A percentile compares a stretch with the other conserved stretches of the same genome.
These are phyloP conservation scores for Cordyceps cateniannulata DNA, from an alignment of 2,329 filamentous ascomycete genomes.

Conservation along the genomic window DNA sequence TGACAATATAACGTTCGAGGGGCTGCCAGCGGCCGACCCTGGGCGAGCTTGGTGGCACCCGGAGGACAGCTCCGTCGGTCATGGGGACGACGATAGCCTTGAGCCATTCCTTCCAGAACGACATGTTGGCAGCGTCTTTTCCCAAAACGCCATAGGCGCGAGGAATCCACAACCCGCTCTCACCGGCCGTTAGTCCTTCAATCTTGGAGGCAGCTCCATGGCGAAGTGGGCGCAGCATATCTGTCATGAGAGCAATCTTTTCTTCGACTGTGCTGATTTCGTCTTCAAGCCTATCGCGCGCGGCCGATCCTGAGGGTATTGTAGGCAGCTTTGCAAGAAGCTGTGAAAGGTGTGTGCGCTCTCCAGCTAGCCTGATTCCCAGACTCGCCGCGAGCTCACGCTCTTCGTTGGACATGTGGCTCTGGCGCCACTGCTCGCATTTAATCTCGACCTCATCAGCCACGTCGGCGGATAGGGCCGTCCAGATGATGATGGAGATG, in stretches of 20 bases:
- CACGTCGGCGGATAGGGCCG: conserved; percentile 71
- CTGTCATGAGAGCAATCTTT: conserved; percentile 94
- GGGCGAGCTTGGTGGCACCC: conserved; percentile 82
- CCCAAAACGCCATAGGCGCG: conserved; percentile 90
- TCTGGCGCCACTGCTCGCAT: conserved; percentile 79
- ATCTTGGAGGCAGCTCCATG: conserved; percentile 96
- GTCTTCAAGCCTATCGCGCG: conserved; percentile 80
- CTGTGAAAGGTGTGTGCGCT: conserved; percentile 84
- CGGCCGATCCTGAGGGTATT: conserved; percentile 71
- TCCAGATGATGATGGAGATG: conserved; percentile 88
- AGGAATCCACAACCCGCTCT: conserved; percentile 93
- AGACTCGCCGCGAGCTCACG: conserved; percentile 87
- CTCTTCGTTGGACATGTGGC: conserved; percentile 85
- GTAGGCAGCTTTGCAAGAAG: conserved; percentile 77
- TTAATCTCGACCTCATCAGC: conserved; percentile 77
- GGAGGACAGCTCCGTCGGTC: conserved; percentile 76
- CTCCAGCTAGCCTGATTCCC: conserved; percentile 77
- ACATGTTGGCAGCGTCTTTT: conserved; percentile 71
- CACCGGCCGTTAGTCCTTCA: conserved; percentile 88
- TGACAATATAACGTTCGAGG: conserved; percentile 92
- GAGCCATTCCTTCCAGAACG: conserved; percentile 99
- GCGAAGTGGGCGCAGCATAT: conserved; percentile 83
- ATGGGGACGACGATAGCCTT: conserved; percentile 91
- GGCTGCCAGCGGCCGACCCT: conserved; percentile 93
- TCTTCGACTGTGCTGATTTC: conserved; percentile 94